Conservation (phyloP, 306 rosid genomes). For the Mucuna pruriens region DNA sequence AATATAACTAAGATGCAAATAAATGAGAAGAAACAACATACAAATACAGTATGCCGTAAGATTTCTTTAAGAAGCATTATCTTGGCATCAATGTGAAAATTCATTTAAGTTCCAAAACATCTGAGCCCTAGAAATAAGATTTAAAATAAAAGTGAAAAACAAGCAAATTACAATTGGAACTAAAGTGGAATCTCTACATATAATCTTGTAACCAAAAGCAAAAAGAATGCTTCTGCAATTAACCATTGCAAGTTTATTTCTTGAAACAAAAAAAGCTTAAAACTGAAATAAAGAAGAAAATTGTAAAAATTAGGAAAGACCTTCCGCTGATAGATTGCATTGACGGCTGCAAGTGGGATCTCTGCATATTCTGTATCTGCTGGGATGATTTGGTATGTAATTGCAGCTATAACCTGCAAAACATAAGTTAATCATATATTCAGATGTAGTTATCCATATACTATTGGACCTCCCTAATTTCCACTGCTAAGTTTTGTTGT, state of each 20-base stretch:
- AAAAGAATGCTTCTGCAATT: not conserved
- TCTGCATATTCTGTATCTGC: constrained; percentile 90
- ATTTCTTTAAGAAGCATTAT: not conserved
- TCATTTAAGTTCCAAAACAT: constrained; percentile 5
- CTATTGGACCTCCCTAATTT: not conserved
- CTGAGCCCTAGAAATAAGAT: constrained; percentile 20
- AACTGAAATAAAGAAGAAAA: not conserved
- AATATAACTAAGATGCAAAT: constrained; percentile 17
- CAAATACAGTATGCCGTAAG: constrained; percentile 1
- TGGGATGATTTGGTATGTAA: constrained; percentile 85
- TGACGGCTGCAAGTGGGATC: constrained; percentile 90
- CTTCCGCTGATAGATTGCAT: constrained; percentile 68
- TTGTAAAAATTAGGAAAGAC: constrained; percentile 42
- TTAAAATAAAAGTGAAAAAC: constrained; percentile 16
- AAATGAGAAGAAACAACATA: constrained; percentile 17
- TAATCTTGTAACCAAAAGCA: not conserved
- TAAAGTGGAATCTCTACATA: not conserved
- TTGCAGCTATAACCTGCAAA: constrained; percentile 80
- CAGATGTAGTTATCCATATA: not conserved
- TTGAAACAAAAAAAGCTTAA: constrained; percentile 1
- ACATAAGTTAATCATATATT: not conserved
- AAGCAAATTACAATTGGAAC: constrained; percentile 2
- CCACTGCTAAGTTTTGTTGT: not conserved
- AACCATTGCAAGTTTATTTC: constrained; percentile 27
- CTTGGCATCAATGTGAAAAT: not conserved